These are phyloP conservation scores for Abelmoschus esculentus DNA, from an alignment of 345 rosid genomes.

Conservation along the genomic window DNA sequence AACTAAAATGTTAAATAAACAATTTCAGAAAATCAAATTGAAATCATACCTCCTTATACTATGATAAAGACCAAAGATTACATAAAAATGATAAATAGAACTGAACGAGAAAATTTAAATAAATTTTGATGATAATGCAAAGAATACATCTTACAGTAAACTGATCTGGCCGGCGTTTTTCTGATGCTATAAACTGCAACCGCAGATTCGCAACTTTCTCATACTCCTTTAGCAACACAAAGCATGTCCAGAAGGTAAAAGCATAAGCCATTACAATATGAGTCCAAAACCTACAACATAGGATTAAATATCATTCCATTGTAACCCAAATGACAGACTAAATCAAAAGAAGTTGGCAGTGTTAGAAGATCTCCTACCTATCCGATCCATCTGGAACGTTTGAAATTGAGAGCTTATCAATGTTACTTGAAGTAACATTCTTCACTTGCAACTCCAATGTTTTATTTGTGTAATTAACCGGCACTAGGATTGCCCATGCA, in stretches of 20 bases:
- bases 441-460: constrained; percentile 26
- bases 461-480: constrained; percentile 61
- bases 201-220: constrained; percentile 70
- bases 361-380: constrained; percentile 36
- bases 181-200: constrained; percentile 75
- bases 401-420: constrained; percentile 87
- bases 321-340: neutral
- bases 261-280: constrained; percentile 80
- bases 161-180: constrained; percentile 80
- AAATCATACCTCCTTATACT: too few species aligned
- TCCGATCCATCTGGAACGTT: constrained; percentile 53
- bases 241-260: constrained; percentile 85
- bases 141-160: constrained; percentile 52
- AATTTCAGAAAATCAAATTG: too few species aligned
- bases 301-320: neutral
- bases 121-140: neutral
- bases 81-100: neutral
- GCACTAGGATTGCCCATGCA: constrained; percentile 21
- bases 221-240: constrained; percentile 69
- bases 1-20: too few species aligned
- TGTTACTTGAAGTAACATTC: constrained; percentile 70
- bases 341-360: neutral
- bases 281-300: constrained; percentile 60
- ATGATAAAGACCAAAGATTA: neutral
- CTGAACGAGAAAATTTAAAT: neutral